These are phyloP conservation scores for Fusarium metavorans DNA, from an alignment of 2,329 filamentous ascomycete species.

Conservation along the genomic window DNA sequence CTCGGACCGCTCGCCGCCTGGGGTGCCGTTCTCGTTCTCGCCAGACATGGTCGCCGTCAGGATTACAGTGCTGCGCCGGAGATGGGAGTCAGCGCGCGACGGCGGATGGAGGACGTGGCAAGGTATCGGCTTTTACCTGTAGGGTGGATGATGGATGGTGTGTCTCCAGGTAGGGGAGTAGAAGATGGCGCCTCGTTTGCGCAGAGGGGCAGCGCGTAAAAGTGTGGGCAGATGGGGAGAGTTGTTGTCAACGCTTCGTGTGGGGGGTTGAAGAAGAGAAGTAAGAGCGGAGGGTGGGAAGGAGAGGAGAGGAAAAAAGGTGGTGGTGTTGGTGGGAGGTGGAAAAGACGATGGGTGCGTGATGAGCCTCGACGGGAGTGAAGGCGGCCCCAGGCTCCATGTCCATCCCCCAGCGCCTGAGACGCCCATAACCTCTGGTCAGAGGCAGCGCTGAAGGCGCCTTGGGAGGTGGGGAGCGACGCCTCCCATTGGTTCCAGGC, in stretches of 20 bases:
- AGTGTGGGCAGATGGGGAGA: not conserved
- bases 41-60: constrained; percentile 59
- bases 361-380: constrained; percentile 33
- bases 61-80: constrained; percentile 9
- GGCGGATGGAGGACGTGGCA: constrained; percentile 16
- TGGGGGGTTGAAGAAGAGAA: not conserved
- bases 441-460: constrained; percentile 10
- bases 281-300: not conserved
- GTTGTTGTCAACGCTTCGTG: not conserved
- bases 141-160: constrained; percentile 2
- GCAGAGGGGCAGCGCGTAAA: not conserved
- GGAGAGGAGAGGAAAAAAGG: constrained; percentile 8
- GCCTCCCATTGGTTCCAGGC: constrained; percentile 40
- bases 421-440: not conserved
- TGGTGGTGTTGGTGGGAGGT: constrained; percentile 28
- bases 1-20: constrained; percentile 58
- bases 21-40: constrained; percentile 62
- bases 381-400: constrained; percentile 18
- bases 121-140: constrained; percentile 26
- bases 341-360: constrained; percentile 30
- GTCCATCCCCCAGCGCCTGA: not conserved
- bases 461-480: constrained; percentile 39
- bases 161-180: constrained; percentile 18
- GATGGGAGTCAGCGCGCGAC: constrained; percentile 29
- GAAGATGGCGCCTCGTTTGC: constrained; percentile 23